phyloP scores from a whole-genome alignment of 2,329 filamentous ascomycete genomes.

The Epichloe amarillans region DNA sequence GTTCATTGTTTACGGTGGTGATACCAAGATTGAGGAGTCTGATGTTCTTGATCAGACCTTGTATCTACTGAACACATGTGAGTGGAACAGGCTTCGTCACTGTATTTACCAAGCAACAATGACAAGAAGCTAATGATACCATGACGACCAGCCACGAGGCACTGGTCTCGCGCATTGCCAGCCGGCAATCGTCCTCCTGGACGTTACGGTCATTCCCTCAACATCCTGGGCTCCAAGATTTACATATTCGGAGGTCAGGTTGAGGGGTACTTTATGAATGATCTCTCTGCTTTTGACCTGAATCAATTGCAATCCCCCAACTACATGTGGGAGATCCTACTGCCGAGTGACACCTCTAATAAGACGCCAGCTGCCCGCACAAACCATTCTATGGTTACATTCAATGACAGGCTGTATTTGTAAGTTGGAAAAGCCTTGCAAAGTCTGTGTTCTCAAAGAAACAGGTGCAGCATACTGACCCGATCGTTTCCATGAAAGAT shows the following conservation, averaged over 20 bases:
- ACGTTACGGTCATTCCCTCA: conserved; percentile 89
- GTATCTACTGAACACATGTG: conserved; percentile 95
- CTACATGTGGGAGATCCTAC: conserved; percentile 90
- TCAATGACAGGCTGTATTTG: conserved; percentile 87
- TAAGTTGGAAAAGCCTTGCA: conserved; percentile 32
- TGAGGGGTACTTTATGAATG: conserved; percentile 96
- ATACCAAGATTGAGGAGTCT: conserved; percentile 90
- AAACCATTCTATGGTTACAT: conserved; percentile 86
- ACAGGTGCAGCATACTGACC: background rate
- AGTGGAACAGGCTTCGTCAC: conserved; percentile 23
- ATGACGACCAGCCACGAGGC: conserved; percentile 61
- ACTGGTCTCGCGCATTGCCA: conserved; percentile 92
- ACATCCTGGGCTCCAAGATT: conserved; percentile 92
- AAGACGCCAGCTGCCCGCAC: conserved; percentile 74
- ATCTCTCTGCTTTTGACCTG: conserved; percentile 85
- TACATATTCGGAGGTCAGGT: conserved; percentile 97
- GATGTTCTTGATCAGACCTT: conserved; percentile 90
- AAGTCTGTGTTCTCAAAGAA: background rate
- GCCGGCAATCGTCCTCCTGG: conserved; percentile 75
- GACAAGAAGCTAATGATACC: conserved; percentile 8
- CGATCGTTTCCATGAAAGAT: conserved; percentile 37
- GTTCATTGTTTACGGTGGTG: conserved; percentile 96
- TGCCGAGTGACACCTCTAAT: conserved; percentile 43
- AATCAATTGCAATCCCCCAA: conserved; percentile 85
- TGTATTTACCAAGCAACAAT: background rate